Evolutionary conservation across 805 yeast genomes (phyloP).

Genomic region (Grigorovia humatica): DNA sequence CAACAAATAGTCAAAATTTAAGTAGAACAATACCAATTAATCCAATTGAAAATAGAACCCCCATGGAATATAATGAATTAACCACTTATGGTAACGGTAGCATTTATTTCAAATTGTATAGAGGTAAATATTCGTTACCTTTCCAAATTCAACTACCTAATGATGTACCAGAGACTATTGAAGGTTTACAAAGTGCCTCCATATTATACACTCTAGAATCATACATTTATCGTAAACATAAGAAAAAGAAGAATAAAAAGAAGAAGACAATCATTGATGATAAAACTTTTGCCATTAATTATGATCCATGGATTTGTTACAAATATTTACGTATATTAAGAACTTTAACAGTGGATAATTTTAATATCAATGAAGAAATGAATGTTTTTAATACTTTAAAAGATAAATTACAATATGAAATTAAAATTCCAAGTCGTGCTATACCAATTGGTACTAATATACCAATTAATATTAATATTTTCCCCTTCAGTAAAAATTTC

Average conservation of each 20-base stretch:
- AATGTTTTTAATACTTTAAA: conserved; percentile 92
- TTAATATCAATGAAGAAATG: conserved; percentile 56
- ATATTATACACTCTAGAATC: conserved; percentile 65
- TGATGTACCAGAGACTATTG: conserved; percentile 73
- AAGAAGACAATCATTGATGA: not conserved
- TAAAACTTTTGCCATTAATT: not conserved
- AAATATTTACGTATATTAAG: conserved; percentile 68
- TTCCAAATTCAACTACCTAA: conserved; percentile 78
- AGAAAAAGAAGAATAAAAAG: conserved; percentile 1
- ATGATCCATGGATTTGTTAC: conserved; percentile 18
- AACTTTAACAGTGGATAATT: conserved; percentile 70
- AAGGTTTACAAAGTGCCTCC: conserved; percentile 75
- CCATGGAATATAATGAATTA: conserved; percentile 17
- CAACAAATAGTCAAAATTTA: not conserved
- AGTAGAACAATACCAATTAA: not conserved
- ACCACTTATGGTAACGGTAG: not conserved
- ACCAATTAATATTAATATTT: conserved; percentile 57
- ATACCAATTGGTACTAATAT: conserved; percentile 74
- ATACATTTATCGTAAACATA: conserved; percentile 46
- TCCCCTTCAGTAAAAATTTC: conserved; percentile 73
- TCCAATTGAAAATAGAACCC: conserved; percentile 19
- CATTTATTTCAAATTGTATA: conserved; percentile 33
- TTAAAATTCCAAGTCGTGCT: conserved; percentile 77
- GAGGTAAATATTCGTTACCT: conserved; percentile 81
- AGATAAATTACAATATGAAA: conserved; percentile 73